phyloP scores from a whole-genome alignment of 2,329 filamentous ascomycete genomes.

The Rhinocladiella mackenziei region DNA sequence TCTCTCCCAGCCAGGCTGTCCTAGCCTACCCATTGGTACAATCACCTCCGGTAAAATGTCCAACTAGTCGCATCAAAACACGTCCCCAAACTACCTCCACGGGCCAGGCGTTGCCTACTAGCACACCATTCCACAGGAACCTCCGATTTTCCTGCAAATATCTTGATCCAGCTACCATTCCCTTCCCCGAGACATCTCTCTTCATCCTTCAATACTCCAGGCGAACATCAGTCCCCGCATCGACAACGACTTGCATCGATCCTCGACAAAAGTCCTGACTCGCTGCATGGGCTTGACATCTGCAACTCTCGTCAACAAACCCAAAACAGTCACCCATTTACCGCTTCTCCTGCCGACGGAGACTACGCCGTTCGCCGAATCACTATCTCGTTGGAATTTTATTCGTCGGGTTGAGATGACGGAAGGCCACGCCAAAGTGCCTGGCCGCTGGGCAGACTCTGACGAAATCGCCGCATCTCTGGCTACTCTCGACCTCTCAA shows the following conservation, averaged over 20 bases:
- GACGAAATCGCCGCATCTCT: conserved; percentile 13
- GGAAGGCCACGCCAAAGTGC: conserved; percentile 4
- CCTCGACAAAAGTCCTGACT: too few relatives aligned
- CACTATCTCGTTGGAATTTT: too few relatives aligned
- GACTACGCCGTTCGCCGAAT: background rate
- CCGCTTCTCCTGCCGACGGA: too few relatives aligned
- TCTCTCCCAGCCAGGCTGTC: background rate
- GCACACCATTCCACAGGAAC: too few relatives aligned
- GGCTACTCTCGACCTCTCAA: conserved; percentile 11
- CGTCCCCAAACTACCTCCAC: background rate
- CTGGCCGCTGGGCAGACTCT: conserved; percentile 5
- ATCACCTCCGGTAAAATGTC: conserved; percentile 11
- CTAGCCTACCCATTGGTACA: conserved; percentile 12
- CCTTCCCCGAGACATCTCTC: background rate
- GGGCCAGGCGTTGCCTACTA: background rate
- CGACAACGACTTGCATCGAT: too few relatives aligned
- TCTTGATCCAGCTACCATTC: background rate
- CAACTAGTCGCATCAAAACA: conserved; percentile 15
- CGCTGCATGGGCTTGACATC: too few relatives aligned
- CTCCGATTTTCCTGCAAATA: background rate
- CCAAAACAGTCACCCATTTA: too few relatives aligned
- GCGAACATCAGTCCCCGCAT: too few relatives aligned
- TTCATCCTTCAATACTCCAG: too few relatives aligned
- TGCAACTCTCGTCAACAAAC: too few relatives aligned
- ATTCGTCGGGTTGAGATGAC: background rate